phyloP scores from a whole-genome alignment of 2,329 filamentous ascomycete genomes.

The Alternaria postmessia region DNA sequence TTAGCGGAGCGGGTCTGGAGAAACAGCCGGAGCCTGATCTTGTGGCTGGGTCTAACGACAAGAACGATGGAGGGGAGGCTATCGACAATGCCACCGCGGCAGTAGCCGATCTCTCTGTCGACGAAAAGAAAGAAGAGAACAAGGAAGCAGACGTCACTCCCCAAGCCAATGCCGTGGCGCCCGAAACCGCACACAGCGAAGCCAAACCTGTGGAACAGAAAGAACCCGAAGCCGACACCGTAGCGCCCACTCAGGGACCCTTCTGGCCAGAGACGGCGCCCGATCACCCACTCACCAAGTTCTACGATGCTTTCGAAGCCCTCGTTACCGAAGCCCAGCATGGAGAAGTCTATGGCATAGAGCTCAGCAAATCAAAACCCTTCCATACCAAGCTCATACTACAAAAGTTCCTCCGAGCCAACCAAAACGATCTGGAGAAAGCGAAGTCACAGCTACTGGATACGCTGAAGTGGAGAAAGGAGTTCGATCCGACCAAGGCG shows the following conservation, averaged over 20 bases:
- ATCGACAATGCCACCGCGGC: conserved; percentile 26
- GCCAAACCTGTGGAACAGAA: not conserved
- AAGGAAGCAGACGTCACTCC: conserved; percentile 19
- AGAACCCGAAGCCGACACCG: conserved; percentile 5
- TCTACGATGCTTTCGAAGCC: conserved; percentile 66
- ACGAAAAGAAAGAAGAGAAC: conserved; percentile 21
- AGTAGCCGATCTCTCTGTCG: conserved; percentile 28
- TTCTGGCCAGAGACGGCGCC: conserved; percentile 49
- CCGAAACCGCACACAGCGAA: conserved; percentile 10
- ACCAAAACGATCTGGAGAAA: conserved; percentile 75
- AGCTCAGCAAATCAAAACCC: conserved; percentile 62
- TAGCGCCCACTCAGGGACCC: conserved; percentile 21
- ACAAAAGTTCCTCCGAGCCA: conserved; percentile 93
- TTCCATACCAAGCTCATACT: conserved; percentile 83
- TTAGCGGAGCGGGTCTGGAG: conserved; percentile 20
- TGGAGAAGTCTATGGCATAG: conserved; percentile 87
- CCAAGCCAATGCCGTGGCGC: not conserved
- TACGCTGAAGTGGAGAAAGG: conserved; percentile 83
- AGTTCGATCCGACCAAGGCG: conserved; percentile 73
- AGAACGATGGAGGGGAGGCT: conserved; percentile 24
- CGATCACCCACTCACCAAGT: conserved; percentile 59
- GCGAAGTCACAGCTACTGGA: conserved; percentile 80
- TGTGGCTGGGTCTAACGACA: conserved; percentile 21
- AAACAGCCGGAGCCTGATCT: conserved; percentile 25
- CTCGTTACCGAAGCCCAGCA: conserved; percentile 68